Conservation (phyloP, 176 grass and related monocot genomes). For the Musa troglodytarum region DNA sequence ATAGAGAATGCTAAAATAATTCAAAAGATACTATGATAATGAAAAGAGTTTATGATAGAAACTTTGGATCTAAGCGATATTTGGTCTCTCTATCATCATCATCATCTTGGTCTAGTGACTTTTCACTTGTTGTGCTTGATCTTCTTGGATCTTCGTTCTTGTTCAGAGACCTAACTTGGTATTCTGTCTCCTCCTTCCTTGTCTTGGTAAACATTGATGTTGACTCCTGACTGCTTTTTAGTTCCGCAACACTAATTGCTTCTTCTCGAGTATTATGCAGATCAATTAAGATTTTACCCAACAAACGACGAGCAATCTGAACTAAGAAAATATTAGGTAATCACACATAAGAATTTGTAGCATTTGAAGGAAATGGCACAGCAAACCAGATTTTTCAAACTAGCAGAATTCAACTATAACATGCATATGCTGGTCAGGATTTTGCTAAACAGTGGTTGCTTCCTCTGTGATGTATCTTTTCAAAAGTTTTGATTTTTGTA, state of each 20-base stretch:
- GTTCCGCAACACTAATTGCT: slow-evolving; percentile 59
- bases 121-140: slow-evolving; percentile 37
- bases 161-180: slow-evolving; percentile 30
- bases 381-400: too few species aligned
- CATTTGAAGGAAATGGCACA: not conserved
- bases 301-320: slow-evolving; percentile 75
- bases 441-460: too few species aligned
- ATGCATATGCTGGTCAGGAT: too few species aligned
- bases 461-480: too few species aligned
- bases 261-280: slow-evolving; percentile 81
- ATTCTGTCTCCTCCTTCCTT: slow-evolving; percentile 35
- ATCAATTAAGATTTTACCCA: slow-evolving; percentile 94
- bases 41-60: slow-evolving; percentile 13
- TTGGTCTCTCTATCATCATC: slow-evolving; percentile 77
- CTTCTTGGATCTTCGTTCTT: slow-evolving; percentile 44
- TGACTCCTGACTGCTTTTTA: slow-evolving; percentile 33
- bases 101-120: slow-evolving; percentile 53
- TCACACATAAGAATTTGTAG: not conserved
- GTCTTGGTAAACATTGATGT: slow-evolving; percentile 24
- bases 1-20: slow-evolving; percentile 3
- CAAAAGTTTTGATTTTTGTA: too few species aligned
- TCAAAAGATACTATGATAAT: slow-evolving; percentile 13
- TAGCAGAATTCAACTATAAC: too few species aligned
- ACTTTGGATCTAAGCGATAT: slow-evolving; percentile 98
- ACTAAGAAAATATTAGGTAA: slow-evolving; percentile 22